Conservation (phyloP, 2,329 filamentous ascomycete species). For the Colletotrichum australisinense region DNA sequence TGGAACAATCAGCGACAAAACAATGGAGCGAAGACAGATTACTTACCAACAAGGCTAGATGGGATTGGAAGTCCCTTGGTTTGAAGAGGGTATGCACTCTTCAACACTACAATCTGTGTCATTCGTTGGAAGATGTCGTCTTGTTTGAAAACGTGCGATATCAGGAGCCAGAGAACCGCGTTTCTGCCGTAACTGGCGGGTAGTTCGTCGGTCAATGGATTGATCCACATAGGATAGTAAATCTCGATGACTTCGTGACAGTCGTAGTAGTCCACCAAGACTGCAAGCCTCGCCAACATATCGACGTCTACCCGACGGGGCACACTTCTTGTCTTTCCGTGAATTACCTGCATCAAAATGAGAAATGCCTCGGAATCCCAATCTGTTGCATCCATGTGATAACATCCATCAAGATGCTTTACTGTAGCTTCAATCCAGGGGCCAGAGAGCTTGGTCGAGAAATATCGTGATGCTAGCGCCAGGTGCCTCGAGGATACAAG, state of each 20-base stretch:
- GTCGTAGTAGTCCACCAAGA: constrained; percentile 45
- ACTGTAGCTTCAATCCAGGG: constrained; percentile 31
- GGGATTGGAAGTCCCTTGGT: background rate
- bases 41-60: background rate
- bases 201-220: background rate
- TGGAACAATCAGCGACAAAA: background rate
- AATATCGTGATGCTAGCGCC: constrained; percentile 34
- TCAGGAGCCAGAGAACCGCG: constrained; percentile 21
- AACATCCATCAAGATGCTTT: background rate
- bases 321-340: constrained; percentile 40
- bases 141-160: constrained; percentile 36
- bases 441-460: constrained; percentile 19
- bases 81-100: background rate
- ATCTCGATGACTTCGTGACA: constrained; percentile 41
- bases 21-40: fast-evolving
- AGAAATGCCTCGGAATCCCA: constrained; percentile 45
- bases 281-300: constrained; percentile 41
- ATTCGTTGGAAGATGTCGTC: constrained; percentile 2
- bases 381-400: constrained; percentile 18
- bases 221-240: constrained; percentile 35
- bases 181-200: constrained; percentile 20
- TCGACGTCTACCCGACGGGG: constrained; percentile 38
- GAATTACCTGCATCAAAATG: constrained; percentile 44
- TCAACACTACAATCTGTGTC: constrained; percentile 14
- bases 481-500: constrained; percentile 37